These are phyloP conservation scores for Aegilops longissima DNA, from an alignment of 176 grass and related monocot species.

Conservation along the genomic window DNA sequence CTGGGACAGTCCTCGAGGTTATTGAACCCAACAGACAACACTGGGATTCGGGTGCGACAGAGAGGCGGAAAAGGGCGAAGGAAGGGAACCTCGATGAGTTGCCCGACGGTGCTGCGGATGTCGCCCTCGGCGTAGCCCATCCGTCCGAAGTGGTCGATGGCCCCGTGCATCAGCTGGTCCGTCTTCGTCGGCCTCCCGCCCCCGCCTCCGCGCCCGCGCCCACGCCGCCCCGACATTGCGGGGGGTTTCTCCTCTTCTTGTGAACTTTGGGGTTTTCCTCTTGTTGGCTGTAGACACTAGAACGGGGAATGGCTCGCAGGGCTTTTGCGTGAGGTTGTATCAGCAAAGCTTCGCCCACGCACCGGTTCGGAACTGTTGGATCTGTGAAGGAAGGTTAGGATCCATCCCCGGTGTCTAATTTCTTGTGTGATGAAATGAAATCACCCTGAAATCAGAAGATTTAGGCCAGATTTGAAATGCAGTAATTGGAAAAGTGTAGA, in stretches of 20 bases:
- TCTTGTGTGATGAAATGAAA: too few relatives aligned
- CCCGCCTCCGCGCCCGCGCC: neutral
- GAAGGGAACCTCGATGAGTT: conserved; percentile 12
- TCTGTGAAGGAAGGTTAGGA: neutral
- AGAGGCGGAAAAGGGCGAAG: too few relatives aligned
- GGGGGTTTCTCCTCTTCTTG: neutral
- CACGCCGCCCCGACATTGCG: neutral
- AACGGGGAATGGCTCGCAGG: neutral
- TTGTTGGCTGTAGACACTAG: too few relatives aligned
- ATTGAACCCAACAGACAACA: neutral
- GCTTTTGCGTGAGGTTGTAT: neutral
- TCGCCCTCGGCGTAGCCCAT: conserved; percentile 21
- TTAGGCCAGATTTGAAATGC: too few relatives aligned
- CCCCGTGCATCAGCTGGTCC: neutral
- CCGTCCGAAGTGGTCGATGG: neutral
- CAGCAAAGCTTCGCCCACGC: neutral
- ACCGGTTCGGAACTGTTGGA: neutral
- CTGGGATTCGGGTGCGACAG: neutral
- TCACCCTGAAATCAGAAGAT: too few relatives aligned
- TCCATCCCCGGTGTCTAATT: neutral
- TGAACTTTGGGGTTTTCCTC: neutral
- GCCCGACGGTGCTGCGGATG: neutral
- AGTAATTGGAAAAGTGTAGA: too few relatives aligned
- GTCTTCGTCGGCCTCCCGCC: neutral
- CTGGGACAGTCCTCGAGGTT: neutral